These are phyloP conservation scores for Tuber umbilicatum DNA, from an alignment of 495 filamentous ascomycete genomes.

Conservation along the genomic window DNA sequence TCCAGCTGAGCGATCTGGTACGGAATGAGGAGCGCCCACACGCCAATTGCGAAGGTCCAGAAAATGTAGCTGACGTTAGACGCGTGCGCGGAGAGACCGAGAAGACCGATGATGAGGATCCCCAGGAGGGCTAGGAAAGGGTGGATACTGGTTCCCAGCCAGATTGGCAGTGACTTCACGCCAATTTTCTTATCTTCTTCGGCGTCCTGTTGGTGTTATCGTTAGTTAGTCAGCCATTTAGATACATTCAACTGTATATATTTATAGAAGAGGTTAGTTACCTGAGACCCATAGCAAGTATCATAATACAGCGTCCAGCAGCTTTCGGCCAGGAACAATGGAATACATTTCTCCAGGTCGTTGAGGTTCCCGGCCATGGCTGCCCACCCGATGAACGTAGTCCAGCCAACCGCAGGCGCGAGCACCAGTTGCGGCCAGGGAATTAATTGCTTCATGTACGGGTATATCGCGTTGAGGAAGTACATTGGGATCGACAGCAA, in stretches of 20 bases:
- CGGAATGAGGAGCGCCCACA: slow-evolving; percentile 1
- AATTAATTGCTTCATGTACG: background rate
- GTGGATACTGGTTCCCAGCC: background rate
- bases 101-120: background rate
- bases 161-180: slow-evolving; percentile 5
- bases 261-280: background rate
- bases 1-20: background rate
- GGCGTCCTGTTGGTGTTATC: background rate
- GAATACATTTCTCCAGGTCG: background rate
- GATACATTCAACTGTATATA: background rate
- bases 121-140: background rate
- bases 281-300: slow-evolving; percentile 8
- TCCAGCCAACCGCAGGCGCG: slow-evolving; percentile 17
- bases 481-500: slow-evolving; percentile 4
- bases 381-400: slow-evolving; percentile 12
- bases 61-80: slow-evolving; percentile 5
- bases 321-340: background rate
- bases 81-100: background rate
- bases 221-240: background rate
- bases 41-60: slow-evolving; percentile 2
- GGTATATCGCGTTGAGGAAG: slow-evolving; percentile 1
- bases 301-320: slow-evolving; percentile 8
- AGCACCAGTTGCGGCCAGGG: slow-evolving; percentile 15
- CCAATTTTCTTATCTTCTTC: slow-evolving; percentile 9
- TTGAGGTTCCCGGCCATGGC: slow-evolving; percentile 7